Percentiles rank a stretch among this genome's conserved stretches.
phyloP scores from a whole-genome alignment of 2,329 filamentous ascomycete genomes.

The Pleomassaria siparia region DNA sequence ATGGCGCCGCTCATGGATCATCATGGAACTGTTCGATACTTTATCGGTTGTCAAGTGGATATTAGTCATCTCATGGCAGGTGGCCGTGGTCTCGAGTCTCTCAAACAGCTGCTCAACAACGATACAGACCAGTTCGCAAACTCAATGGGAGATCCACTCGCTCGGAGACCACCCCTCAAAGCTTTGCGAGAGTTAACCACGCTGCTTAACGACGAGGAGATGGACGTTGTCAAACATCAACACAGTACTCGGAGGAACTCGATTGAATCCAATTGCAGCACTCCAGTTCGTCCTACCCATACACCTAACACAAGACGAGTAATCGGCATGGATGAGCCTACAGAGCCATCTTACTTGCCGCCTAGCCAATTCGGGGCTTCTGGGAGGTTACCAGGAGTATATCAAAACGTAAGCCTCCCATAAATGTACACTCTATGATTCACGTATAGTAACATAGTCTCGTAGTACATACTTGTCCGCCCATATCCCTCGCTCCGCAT shows the following conservation, averaged over 20 bases:
- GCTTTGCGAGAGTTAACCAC: constrained; percentile 27
- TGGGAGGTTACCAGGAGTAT: constrained; percentile 53
- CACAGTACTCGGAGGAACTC: constrained; percentile 60
- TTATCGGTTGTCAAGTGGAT: constrained; percentile 71
- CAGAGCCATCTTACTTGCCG: constrained; percentile 25
- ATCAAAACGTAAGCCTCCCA: constrained; percentile 51
- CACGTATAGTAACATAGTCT: constrained; percentile 1
- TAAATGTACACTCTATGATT: constrained; percentile 15
- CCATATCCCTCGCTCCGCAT: constrained; percentile 50
- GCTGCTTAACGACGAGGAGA: constrained; percentile 39
- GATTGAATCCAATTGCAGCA: constrained; percentile 53
- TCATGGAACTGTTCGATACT: constrained; percentile 64
- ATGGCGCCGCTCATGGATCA: constrained; percentile 68
- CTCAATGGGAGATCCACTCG: constrained; percentile 3
- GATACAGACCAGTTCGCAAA: constrained; percentile 14
- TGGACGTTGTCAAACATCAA: constrained; percentile 56
- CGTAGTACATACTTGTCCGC: constrained; percentile 49
- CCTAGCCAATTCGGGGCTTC: constrained; percentile 34
- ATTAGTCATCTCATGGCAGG: constrained; percentile 68
- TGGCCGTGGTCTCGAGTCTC: constrained; percentile 63
- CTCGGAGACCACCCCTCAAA: constrained; percentile 20
- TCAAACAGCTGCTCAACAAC: constrained; percentile 51
- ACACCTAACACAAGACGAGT: constrained; percentile 35
- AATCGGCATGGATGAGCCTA: constrained; percentile 42
- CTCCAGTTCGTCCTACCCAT: constrained; percentile 53